A percentile compares a stretch with the other conserved stretches of the same genome.
These are phyloP conservation scores for Agrocybe praecox DNA, from an alignment of 768 basidiomycete species.

Conservation along the genomic window DNA sequence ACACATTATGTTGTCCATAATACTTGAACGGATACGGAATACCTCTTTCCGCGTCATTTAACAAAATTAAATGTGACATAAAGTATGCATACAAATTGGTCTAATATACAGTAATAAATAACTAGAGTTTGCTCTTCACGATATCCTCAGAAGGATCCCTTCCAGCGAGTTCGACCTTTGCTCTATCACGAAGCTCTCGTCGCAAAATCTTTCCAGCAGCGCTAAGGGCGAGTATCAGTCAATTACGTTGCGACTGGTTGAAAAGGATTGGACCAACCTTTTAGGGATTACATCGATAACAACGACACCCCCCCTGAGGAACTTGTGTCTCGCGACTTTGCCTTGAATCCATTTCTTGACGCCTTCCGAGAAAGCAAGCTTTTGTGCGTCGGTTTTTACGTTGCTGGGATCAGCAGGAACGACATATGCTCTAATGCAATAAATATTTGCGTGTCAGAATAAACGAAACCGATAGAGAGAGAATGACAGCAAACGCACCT, in stretches of 20 bases:
- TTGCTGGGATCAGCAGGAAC: slow-evolving; percentile 48
- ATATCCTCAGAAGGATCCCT: slow-evolving; percentile 36
- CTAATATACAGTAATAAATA: neutral
- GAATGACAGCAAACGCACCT: slow-evolving; percentile 43
- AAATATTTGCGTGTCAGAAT: neutral
- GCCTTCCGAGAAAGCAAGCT: slow-evolving; percentile 44
- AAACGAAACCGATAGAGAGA: neutral
- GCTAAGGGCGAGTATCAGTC: slow-evolving; percentile 36
- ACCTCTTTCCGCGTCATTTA: neutral
- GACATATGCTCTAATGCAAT: slow-evolving; percentile 63
- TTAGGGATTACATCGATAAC: slow-evolving; percentile 68
- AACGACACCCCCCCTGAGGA: slow-evolving; percentile 74
- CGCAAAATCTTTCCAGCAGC: slow-evolving; percentile 89
- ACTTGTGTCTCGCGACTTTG: slow-evolving; percentile 79
- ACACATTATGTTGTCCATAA: neutral
- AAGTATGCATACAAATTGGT: neutral
- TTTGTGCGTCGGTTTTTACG: slow-evolving; percentile 36
- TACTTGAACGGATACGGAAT: too few species aligned
- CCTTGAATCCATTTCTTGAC: slow-evolving; percentile 66
- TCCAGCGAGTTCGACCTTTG: slow-evolving; percentile 55
- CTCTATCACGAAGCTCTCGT: slow-evolving; percentile 70
- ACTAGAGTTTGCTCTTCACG: slow-evolving; percentile 36
- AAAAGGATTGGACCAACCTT: slow-evolving; percentile 41
- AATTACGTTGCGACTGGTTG: slow-evolving; percentile 1
- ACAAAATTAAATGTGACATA: neutral